Percentiles rank a stretch among this genome's conserved stretches.
phyloP scores from a whole-genome alignment of 805 yeast species.

The Suhomyces sp. region DNA sequence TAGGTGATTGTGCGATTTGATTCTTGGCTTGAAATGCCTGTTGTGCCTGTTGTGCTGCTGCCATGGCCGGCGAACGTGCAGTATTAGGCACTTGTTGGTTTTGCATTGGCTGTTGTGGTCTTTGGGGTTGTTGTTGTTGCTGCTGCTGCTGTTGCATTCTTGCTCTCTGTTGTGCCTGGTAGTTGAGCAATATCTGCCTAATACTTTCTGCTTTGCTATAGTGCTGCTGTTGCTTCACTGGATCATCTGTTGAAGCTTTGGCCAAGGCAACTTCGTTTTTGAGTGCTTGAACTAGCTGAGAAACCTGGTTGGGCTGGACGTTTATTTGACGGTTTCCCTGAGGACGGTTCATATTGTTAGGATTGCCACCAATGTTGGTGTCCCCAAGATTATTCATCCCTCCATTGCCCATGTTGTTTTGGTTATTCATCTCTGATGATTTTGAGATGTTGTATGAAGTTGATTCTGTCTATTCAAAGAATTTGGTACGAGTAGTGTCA shows the following conservation, averaged over 20 bases:
- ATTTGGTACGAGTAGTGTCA: background rate
- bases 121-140: constrained; percentile 21
- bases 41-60: background rate
- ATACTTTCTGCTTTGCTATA: constrained; percentile 60
- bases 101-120: constrained; percentile 12
- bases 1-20: constrained; percentile 5
- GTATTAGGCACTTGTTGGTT: background rate
- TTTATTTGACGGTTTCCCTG: constrained; percentile 15
- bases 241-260: constrained; percentile 55
- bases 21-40: constrained; percentile 6
- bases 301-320: constrained; percentile 51
- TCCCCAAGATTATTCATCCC: background rate
- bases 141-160: constrained; percentile 15
- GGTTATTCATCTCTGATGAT: constrained; percentile 1
- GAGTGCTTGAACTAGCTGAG: constrained; percentile 58
- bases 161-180: constrained; percentile 44
- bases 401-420: background rate
- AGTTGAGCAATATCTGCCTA: constrained; percentile 56
- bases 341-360: constrained; percentile 1
- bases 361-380: background rate
- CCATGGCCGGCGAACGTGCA: background rate
- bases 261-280: constrained; percentile 60
- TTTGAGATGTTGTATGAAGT: background rate
- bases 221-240: constrained; percentile 62
- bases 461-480: background rate